Percentiles rank a stretch among this genome's conserved stretches.
Evolutionary conservation across 495 filamentous ascomycete genomes (phyloP).

Genomic region (Tuber microsphaerosporum): DNA sequence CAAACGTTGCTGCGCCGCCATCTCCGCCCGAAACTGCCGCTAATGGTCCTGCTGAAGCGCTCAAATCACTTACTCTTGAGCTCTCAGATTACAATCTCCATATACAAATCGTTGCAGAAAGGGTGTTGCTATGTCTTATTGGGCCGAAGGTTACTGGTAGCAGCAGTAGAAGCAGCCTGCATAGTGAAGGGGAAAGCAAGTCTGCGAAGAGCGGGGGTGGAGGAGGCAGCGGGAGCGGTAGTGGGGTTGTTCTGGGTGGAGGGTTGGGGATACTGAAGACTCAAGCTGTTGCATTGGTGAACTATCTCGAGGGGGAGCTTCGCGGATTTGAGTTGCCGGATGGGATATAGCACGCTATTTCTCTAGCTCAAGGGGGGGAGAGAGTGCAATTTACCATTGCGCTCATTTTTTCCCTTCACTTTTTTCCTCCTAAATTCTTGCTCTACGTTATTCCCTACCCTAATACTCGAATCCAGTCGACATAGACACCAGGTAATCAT

Average conservation of each 20-base stretch:
- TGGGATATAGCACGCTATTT: conserved; percentile 23
- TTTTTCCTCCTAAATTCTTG: neutral
- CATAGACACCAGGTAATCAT: neutral
- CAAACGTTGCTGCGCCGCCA: neutral
- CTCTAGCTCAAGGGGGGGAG: neutral
- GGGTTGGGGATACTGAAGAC: conserved; percentile 41
- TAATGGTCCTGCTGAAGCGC: conserved; percentile 1
- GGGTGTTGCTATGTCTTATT: conserved; percentile 41
- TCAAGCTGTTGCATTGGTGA: conserved; percentile 40
- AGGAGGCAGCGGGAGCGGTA: conserved; percentile 19
- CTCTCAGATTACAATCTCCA: conserved; percentile 41
- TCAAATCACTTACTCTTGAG: conserved; percentile 42
- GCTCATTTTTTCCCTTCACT: neutral
- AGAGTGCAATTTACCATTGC: neutral
- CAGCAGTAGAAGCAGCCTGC: conserved; percentile 29
- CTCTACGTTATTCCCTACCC: neutral
- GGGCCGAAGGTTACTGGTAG: conserved; percentile 32
- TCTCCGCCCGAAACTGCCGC: neutral
- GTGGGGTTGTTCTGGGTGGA: neutral
- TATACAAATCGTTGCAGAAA: conserved; percentile 39
- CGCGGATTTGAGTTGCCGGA: conserved; percentile 41
- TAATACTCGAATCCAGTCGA: neutral
- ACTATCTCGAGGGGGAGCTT: conserved; percentile 41
- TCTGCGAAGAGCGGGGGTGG: conserved; percentile 3
- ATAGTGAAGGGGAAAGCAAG: conserved; percentile 22